A percentile compares a stretch with the other conserved stretches of the same genome.
Evolutionary conservation across 2,329 filamentous ascomycete genomes (phyloP).

Genomic region (Pezicula radicicola): DNA sequence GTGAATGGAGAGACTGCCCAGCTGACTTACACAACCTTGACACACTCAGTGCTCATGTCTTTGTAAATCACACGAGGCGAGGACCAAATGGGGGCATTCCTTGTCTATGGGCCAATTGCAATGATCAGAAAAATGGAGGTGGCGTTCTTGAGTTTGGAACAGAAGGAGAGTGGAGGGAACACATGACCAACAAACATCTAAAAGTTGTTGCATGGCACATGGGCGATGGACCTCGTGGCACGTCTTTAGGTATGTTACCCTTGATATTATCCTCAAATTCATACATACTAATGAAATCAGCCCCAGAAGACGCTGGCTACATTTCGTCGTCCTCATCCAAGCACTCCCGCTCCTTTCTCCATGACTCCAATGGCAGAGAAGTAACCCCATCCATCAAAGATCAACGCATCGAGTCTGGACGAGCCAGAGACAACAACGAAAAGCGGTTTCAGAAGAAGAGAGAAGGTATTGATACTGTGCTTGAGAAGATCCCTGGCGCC

Average conservation of each 20-base stretch:
- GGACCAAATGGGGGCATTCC: slow-evolving; percentile 24
- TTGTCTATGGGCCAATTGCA: slow-evolving; percentile 40
- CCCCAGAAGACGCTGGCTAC: slow-evolving; percentile 7
- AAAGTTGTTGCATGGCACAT: slow-evolving; percentile 52
- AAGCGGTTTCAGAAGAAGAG: slow-evolving; percentile 15
- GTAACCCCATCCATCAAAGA: slow-evolving; percentile 55
- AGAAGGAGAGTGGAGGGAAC: slow-evolving; percentile 37
- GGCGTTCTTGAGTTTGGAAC: slow-evolving; percentile 18
- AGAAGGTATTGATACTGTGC: slow-evolving; percentile 6
- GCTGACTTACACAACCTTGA: slow-evolving; percentile 62
- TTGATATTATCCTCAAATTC: background rate
- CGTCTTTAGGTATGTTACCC: slow-evolving; percentile 16
- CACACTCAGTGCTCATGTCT: slow-evolving; percentile 53
- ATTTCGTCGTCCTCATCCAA: background rate
- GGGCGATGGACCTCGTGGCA: slow-evolving; percentile 55
- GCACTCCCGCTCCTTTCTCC: slow-evolving; percentile 38
- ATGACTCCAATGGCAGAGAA: slow-evolving; percentile 49
- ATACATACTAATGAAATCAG: slow-evolving; percentile 5
- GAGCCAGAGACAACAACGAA: slow-evolving; percentile 18
- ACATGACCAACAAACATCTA: slow-evolving; percentile 54
- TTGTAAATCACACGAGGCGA: slow-evolving; percentile 39
- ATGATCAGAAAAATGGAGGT: slow-evolving; percentile 2
- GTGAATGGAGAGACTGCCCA: slow-evolving; percentile 57
- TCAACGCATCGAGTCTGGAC: slow-evolving; percentile 46
- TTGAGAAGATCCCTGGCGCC: background rate